Base-by-base conservation (phyloP, 1,284 basidiomycete genomes). In the Moesziomyces parantarcticus region DNA sequence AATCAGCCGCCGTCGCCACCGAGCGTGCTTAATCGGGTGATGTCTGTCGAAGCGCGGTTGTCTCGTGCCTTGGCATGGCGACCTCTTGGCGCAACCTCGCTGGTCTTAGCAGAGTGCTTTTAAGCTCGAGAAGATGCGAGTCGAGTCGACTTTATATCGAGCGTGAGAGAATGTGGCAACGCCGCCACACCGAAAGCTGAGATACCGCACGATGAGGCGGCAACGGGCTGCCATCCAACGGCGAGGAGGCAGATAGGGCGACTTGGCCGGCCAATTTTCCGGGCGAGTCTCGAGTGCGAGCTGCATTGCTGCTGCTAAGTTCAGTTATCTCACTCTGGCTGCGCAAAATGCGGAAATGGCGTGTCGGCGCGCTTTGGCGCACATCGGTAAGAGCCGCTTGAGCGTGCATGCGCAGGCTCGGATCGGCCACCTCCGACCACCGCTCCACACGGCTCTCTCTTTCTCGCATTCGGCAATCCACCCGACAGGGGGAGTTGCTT, bases 181-280 rank as follows among this genome's bases (percentile, higher is more conserved):
- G 29, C 29, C 29, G 13, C 13, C 29, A 13, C 13, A 13, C 29
- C 13, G 29, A 3, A 3, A 32, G 29, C 29, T 32, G 29, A 32
- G 29, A 32, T 32, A 13, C 29, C 10, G 29, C 29, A 13, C 29
- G n/a, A 39, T 16, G 36, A 39, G 36, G 18, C 36, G 36, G 29
- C 13, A 32, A 3, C 10, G n/a, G n/a, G 29, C 29, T 32, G 2
- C 29, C 29, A 39, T 39, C 16, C 36, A 39, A 39, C 36, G 36
- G 16, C 6, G 16, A 5, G 36, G 36, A 39, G 36, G 34, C 21
- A 3, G 42, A 22, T 7, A 40, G 54, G 60, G 61, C 23, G 42
- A 41, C 21, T 57, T 64, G 50, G 32, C 29, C 50, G 61, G 55
- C 18, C 32, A 64, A 64, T 58, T 64, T 64, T 44, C 32, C 13